Evolutionary conservation across 2,329 filamentous ascomycete genomes (phyloP), one percentile per base, ranked within the genome.

Genomic region (Cladophialophora exuberans): DNA sequence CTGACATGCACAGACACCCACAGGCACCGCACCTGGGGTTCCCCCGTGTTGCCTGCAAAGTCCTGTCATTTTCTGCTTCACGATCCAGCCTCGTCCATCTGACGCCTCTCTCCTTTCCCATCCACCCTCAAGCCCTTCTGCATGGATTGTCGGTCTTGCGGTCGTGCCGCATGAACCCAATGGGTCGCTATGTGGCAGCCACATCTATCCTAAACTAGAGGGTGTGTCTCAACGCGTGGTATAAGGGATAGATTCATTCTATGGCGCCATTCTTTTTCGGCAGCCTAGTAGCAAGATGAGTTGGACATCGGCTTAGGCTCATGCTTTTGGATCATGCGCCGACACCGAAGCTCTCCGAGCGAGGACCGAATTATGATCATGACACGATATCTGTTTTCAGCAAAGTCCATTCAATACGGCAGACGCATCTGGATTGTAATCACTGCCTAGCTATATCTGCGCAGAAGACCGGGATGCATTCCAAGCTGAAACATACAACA

Each of bases 401-500:
- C 39, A 22, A 42, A 22, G 17, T 26, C 22, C 3, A 13, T 42
- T 10, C 18, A 42, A 20, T 13, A 42, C 38, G 38, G 5, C 7
- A 10, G 20, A 11, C 3, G 38, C 38, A 26, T 42, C 20, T 42
- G 39, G 39, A 25, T 42, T 22, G 15, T n/a, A 22, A 42, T 22
- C 39, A 42, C 22, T 5, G n/a, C n/a, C n/a, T n/a, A 4, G 39
- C 38, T 17, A 26, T 45, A 30, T 51, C 35, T 25, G 36, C 36
- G 30, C 28, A 41, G 20, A 49, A 51, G 26, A 51, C 51, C 26
- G 51, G 15, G 35, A 17, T n/a, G n/a, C 17, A 42, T 44, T 44
- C 50, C 42, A 56, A 56, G 43, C 58, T 56, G 54, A 53, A 53
- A 20, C 30, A 43, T 45, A 30, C 26, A 50, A 43, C 25, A 44